Evolutionary conservation across 116 monocot species (phyloP).

Genomic region (Papilionanthe hybrid): DNA sequence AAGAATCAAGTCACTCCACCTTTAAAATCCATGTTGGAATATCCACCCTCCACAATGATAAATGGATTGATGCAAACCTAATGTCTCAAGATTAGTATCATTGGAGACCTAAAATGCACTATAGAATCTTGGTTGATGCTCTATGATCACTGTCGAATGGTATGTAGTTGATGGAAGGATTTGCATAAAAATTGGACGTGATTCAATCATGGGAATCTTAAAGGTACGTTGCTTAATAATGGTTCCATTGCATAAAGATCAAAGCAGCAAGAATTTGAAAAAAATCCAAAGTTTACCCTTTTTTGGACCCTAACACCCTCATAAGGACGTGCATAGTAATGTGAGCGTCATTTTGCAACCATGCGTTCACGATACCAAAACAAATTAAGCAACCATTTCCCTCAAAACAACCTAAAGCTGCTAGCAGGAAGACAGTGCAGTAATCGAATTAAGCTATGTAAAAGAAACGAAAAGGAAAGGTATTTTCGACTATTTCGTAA

Average conservation of each 20-base stretch:
- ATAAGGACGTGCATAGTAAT: not conserved
- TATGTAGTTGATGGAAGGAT: not conserved
- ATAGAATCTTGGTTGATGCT: not conserved
- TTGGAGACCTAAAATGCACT: not conserved
- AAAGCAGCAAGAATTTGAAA: not conserved
- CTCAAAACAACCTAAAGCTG: not conserved
- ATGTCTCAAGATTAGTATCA: not conserved
- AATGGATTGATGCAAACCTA: not conserved
- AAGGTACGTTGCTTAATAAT: not conserved
- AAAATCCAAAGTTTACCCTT: not conserved
- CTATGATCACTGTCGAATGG: not conserved
- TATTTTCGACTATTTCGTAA: not conserved
- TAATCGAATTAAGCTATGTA: not conserved
- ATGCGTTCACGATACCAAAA: not conserved
- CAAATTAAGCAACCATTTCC: not conserved
- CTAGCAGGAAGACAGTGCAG: not conserved
- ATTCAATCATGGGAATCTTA: not conserved
- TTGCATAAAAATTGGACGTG: not conserved
- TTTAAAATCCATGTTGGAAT: not conserved
- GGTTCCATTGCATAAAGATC: not conserved
- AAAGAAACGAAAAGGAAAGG: not conserved
- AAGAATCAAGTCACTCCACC: not conserved
- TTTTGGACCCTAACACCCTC: not conserved
- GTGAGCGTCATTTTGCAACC: constrained; percentile 1
- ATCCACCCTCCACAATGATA: not conserved